Percentiles rank a stretch among this genome's conserved stretches.
Evolutionary conservation across 2,329 filamentous ascomycete species (phyloP).

Genomic region (Pseudogymnoascus sp.): DNA sequence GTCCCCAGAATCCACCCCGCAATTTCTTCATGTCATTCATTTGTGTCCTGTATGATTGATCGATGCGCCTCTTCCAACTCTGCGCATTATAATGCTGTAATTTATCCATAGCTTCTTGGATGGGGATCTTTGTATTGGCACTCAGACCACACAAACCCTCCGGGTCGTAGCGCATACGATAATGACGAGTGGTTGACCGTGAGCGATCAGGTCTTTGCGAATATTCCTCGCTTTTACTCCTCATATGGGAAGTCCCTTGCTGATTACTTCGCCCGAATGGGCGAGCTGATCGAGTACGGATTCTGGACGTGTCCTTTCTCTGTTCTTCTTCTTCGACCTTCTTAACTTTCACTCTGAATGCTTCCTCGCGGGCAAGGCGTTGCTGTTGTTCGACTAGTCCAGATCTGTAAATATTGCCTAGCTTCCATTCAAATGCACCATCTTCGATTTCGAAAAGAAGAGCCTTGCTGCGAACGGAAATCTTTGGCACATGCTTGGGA

Average conservation of each 20-base stretch:
- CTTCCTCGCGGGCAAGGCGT: slow-evolving; percentile 80
- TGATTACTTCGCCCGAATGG: slow-evolving; percentile 26
- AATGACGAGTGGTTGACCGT: slow-evolving; percentile 27
- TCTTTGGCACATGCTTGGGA: slow-evolving; percentile 77
- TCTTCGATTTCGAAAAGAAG: slow-evolving; percentile 91
- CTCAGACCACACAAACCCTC: slow-evolving; percentile 68
- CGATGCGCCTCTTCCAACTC: slow-evolving; percentile 88
- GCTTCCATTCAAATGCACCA: slow-evolving; percentile 93
- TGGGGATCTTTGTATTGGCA: slow-evolving; percentile 62
- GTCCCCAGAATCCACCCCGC: slow-evolving; percentile 72
- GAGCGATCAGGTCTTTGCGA: slow-evolving; percentile 25
- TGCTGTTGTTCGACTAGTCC: slow-evolving; percentile 87
- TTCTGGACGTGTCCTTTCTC: slow-evolving; percentile 44
- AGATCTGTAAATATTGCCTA: slow-evolving; percentile 86
- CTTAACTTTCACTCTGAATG: slow-evolving; percentile 80
- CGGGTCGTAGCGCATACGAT: slow-evolving; percentile 66
- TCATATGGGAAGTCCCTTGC: slow-evolving; percentile 18
- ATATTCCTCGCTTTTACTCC: slow-evolving; percentile 29
- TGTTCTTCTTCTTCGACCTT: slow-evolving; percentile 68
- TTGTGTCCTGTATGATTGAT: slow-evolving; percentile 63
- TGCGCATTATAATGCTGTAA: slow-evolving; percentile 76
- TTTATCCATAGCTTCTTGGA: slow-evolving; percentile 67
- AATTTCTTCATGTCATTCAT: slow-evolving; percentile 71
- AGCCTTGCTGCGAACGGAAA: slow-evolving; percentile 74
- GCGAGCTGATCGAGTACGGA: slow-evolving; percentile 46